Percentiles rank a stretch among this genome's conserved stretches.
These are phyloP conservation scores for Alternaria ventricosa DNA, from an alignment of 2,329 filamentous ascomycete genomes.

Conservation along the genomic window DNA sequence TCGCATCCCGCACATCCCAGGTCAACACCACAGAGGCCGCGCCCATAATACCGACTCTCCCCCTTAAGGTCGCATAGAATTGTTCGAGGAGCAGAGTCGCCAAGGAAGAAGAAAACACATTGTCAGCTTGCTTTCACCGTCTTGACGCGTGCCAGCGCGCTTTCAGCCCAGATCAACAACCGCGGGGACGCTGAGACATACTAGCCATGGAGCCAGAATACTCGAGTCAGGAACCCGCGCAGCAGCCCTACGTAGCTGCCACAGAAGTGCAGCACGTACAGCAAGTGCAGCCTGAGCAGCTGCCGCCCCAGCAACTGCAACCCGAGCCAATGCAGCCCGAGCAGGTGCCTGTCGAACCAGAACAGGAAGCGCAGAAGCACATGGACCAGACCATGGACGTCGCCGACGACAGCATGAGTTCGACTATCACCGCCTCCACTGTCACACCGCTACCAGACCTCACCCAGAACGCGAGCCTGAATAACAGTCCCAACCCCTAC, in stretches of 20 bases:
- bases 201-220: constrained; percentile 1
- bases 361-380: constrained; percentile 39
- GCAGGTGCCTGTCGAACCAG: constrained; percentile 10
- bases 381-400: constrained; percentile 47
- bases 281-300: constrained; percentile 20
- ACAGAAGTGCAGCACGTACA: constrained; percentile 22
- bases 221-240: constrained; percentile 20
- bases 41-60: background rate
- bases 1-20: constrained; percentile 23
- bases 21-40: constrained; percentile 17
- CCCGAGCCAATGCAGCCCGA: constrained; percentile 22
- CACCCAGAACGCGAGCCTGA: constrained; percentile 30
- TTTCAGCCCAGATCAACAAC: constrained; percentile 31
- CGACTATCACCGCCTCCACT: constrained; percentile 53
- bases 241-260: constrained; percentile 7
- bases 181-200: constrained; percentile 13
- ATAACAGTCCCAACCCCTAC: constrained; percentile 33
- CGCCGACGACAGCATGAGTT: constrained; percentile 56
- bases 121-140: background rate
- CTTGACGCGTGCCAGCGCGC: constrained; percentile 37
- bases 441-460: constrained; percentile 50
- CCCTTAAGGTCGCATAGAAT: background rate
- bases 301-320: constrained; percentile 31
- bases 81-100: background rate
- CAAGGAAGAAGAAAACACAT: constrained; percentile 2